phyloP scores from a whole-genome alignment of 257 asterid species.

The Solanum ossicruentum region DNA sequence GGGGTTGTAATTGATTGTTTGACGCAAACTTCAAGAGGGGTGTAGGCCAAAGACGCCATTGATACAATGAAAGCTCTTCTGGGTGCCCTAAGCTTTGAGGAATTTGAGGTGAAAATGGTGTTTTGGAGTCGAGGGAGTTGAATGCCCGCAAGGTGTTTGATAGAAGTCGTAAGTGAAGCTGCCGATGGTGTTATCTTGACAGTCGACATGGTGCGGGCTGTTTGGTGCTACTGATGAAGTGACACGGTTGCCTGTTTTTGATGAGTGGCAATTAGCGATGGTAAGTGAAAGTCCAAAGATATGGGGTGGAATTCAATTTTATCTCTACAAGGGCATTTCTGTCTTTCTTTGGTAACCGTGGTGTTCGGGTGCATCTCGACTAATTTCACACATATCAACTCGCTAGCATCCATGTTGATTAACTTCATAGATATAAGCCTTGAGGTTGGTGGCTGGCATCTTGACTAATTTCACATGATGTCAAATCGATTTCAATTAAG shows the following conservation, averaged over 20 bases:
- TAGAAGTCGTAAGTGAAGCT: constrained; percentile 27
- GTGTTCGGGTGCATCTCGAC: background rate
- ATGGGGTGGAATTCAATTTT: background rate
- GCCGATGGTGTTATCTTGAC: constrained; percentile 44
- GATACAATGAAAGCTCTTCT: constrained; percentile 17
- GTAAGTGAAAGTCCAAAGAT: background rate
- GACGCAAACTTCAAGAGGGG: constrained; percentile 61
- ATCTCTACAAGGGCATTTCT: background rate
- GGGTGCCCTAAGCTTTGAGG: background rate
- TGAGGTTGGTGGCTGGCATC: no score
- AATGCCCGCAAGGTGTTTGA: constrained; percentile 30
- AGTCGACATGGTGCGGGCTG: constrained; percentile 27
- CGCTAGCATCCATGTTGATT: background rate
- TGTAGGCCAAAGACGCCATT: constrained; percentile 33
- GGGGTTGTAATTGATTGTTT: constrained; percentile 69
- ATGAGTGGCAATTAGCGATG: background rate
- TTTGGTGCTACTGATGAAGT: background rate
- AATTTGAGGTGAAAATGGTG: constrained; percentile 9
- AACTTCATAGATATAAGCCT: no score
- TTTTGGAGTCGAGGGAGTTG: constrained; percentile 10
- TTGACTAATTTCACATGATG: no score
- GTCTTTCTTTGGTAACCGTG: background rate
- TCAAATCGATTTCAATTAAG: no score
- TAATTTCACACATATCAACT: background rate
- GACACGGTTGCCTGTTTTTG: background rate